Evolutionary conservation across 2,329 filamentous ascomycete genomes (phyloP).

Genomic region (Aspergillus caelatus): DNA sequence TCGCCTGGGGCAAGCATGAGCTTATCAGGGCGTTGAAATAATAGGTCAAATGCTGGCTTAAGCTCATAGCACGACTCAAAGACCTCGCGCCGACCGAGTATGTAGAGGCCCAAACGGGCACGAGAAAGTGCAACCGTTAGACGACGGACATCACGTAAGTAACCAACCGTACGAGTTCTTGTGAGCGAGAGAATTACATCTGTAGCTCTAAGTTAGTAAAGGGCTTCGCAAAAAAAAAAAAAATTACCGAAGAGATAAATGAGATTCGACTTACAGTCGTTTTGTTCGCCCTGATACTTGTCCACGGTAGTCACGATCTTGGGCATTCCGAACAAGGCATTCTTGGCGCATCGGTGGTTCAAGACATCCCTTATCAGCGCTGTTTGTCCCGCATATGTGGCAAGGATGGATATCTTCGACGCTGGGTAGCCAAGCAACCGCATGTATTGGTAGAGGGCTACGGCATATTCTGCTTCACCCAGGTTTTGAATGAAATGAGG

Average conservation of each 20-base stretch:
- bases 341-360: constrained; percentile 77
- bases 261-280: constrained; percentile 76
- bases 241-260: neutral
- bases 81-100: constrained; percentile 82
- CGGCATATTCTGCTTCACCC: constrained; percentile 94
- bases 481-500: constrained; percentile 96
- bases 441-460: constrained; percentile 97
- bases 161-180: constrained; percentile 84
- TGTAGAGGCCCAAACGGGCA: constrained; percentile 86
- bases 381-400: constrained; percentile 90
- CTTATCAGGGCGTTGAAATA: constrained; percentile 78
- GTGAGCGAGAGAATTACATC: constrained; percentile 93
- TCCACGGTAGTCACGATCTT: constrained; percentile 92
- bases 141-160: constrained; percentile 88
- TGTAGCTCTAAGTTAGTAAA: constrained; percentile 41
- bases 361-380: constrained; percentile 88
- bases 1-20: constrained; percentile 81
- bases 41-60: constrained; percentile 77
- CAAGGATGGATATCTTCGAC: constrained; percentile 79
- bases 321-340: constrained; percentile 83
- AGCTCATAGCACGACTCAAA: constrained; percentile 91
- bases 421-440: constrained; percentile 90
- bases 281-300: constrained; percentile 99
- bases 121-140: constrained; percentile 94
- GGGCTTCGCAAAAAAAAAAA: neutral